Evolutionary conservation across 2,329 filamentous ascomycete genomes (phyloP), one percentile per base, ranked within the genome.

Genomic region (Aspergillus ochraceus): DNA sequence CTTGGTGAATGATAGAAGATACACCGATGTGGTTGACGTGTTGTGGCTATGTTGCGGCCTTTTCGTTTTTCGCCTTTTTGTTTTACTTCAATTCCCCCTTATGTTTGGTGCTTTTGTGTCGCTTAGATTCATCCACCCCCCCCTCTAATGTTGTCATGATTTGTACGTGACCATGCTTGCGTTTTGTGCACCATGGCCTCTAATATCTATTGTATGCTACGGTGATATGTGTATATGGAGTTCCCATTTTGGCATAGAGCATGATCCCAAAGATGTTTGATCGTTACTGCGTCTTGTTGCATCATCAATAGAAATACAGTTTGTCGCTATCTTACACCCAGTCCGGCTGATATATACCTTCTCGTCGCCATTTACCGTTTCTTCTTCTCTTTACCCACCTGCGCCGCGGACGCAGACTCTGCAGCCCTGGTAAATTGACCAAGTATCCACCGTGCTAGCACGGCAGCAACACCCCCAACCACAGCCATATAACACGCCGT

Each of bases 401-500:
- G 36, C 9, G 46, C 29, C 19, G 26, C 49, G 19, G 36, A 49
- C n/a, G 52, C 32, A 8, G 51, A 49, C 45, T 60, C 56, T 1
- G 72, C 60, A 6, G 68, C 61, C 20, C 65, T 67, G 24, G 64
- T 65, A 54, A 76, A 58, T 50, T 71, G 65, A 14, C 55, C 60
- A 14, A 63, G 61, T 6, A 73, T 54, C 68, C 69, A 72, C 20
- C 67, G 61, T 6, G 66, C 70, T 45, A 86, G 60, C 52, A 81
- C 80, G 75, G 82, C 84, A 29, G 81, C 79, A 45, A 78, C 66
- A 42, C 82, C 62, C 11, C 86, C 86, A 56, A 96, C 83, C 3
- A 84, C 65, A 4, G 83, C 68, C 56, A 96, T 82, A 75, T 92
- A 96, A 39, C 77, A 79, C 12, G 85, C 86, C 1, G 90, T 94